Percentiles rank a stretch among this genome's conserved stretches.
phyloP scores from a whole-genome alignment of 371 early-diverging fungal genomes.

The Circinella umbellata region DNA sequence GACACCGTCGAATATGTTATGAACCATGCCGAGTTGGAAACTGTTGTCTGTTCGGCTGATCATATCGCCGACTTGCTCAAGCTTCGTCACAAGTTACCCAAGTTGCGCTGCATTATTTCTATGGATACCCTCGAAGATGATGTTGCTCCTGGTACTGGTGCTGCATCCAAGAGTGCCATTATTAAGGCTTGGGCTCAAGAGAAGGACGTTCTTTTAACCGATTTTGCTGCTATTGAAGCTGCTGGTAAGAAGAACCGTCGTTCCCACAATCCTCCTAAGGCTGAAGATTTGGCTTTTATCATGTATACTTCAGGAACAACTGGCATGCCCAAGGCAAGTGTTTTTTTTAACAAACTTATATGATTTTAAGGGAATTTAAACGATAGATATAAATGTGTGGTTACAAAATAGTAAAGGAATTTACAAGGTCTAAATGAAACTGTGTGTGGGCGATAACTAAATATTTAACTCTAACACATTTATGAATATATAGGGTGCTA shows the following conservation, averaged over 20 bases:
- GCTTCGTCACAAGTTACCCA: constrained; percentile 50
- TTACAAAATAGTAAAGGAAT: background rate
- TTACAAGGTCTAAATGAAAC: too few species aligned
- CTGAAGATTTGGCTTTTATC: constrained; percentile 66
- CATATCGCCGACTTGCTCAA: constrained; percentile 62
- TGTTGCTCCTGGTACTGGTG: constrained; percentile 35
- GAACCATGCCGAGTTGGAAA: constrained; percentile 69
- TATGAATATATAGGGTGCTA: constrained; percentile 45
- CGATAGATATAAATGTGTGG: background rate
- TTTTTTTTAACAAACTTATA: background rate
- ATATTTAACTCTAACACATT: background rate
- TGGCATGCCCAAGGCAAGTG: constrained; percentile 66
- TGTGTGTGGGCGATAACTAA: background rate
- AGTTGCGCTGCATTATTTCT: constrained; percentile 71
- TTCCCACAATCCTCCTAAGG: constrained; percentile 41
- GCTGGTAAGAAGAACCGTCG: constrained; percentile 44
- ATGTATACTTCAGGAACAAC: constrained; percentile 56
- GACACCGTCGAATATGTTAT: constrained; percentile 70
- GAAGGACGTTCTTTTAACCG: constrained; percentile 52
- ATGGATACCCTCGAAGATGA: constrained; percentile 68
- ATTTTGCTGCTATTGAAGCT: constrained; percentile 69
- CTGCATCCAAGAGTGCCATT: constrained; percentile 41
- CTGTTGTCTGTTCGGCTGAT: constrained; percentile 72
- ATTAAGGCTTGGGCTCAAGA: constrained; percentile 51
- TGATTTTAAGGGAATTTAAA: background rate